Evolutionary conservation across 2,329 filamentous ascomycete species (phyloP), one percentile per base, ranked within the genome.

Genomic region (Hypoxylon sp.): DNA sequence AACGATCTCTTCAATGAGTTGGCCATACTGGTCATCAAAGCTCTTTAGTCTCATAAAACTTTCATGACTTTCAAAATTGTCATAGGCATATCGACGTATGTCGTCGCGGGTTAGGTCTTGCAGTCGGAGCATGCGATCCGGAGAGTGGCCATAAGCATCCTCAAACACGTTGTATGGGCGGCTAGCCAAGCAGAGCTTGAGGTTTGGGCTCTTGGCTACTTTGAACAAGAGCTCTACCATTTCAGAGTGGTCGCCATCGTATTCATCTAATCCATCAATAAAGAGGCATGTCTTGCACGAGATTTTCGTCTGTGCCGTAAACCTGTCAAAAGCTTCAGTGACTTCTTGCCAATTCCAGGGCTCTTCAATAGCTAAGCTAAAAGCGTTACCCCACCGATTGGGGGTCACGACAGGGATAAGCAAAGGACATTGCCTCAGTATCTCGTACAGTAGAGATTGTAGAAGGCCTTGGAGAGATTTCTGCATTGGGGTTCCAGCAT

Each of bases 231-330:
- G 14, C 31, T 33, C 10, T 13, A 60, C 6, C 5, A 60, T 31
- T 4, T 52, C 58, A 24, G 47, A 13, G 10, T 52, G 48, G 14
- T 53, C 17, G 24, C 37, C 58, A 19, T 46, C n/a, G 8, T 31
- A 52, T 44, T 60, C 58, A 22, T 60, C 58, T n/a, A 60, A 37
- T 13, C 58, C 58, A 24, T 60, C 58, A 19, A 60, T 44, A 4
- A 60, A 60, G 22, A 60, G 48, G 11, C n/a, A 13, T 48, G 46
- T 48, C 22, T 48, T 48, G 46, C 39, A 44, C 10, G 46, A 9
- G 22, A 26, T 2, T 24, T 48, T 26, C 46, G 17, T 48, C 46
- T 22, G 46, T 2, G 5, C 24, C 24, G 17, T 24, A 26, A 48
- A 24, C 22, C 46, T n/a, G 17, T 26, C 17, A 11, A 48, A 48